A percentile compares a stretch with the other conserved stretches of the same genome.
Evolutionary conservation across 306 rosid genomes (phyloP).

Genomic region (Luffa acutangula): DNA sequence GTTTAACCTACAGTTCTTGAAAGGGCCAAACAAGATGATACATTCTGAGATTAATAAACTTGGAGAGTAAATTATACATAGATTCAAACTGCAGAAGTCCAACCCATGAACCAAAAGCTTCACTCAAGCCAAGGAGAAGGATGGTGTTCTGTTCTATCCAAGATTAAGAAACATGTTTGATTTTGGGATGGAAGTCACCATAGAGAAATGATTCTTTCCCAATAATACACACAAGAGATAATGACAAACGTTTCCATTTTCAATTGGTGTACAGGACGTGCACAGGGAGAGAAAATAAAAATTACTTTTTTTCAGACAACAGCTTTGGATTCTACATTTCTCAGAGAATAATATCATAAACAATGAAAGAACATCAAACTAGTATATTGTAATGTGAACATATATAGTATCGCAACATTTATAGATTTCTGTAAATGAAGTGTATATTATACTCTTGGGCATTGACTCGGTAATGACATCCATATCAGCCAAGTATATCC

Average conservation of each 20-base stretch:
- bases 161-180: neutral
- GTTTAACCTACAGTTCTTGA: neutral
- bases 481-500: neutral
- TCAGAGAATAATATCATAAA: neutral
- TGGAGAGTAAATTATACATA: neutral
- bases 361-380: neutral
- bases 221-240: neutral
- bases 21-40: neutral
- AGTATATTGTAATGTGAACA: neutral
- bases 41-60: neutral
- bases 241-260: neutral
- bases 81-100: neutral
- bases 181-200: neutral
- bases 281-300: neutral
- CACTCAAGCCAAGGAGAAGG: neutral
- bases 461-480: neutral
- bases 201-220: neutral
- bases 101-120: neutral
- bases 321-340: neutral
- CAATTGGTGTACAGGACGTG: neutral
- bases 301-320: neutral
- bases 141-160: neutral
- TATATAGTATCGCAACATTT: neutral
- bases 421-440: neutral
- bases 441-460: neutral